Evolutionary conservation across 768 basidiomycete species (phyloP), one percentile per base, ranked within the genome.

Genomic region (Russula dissimulans): DNA sequence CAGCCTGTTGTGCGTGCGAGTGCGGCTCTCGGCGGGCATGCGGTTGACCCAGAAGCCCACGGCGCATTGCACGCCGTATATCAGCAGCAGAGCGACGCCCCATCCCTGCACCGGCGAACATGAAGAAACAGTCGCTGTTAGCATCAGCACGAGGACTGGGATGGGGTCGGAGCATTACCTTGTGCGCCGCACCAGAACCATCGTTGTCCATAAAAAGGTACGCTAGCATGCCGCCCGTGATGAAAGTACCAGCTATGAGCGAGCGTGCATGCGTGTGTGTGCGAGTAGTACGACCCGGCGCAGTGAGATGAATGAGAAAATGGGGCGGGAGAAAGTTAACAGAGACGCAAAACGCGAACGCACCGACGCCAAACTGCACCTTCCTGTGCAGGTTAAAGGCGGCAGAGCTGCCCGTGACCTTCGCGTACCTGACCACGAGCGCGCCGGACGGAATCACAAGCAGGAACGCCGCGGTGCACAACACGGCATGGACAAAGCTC

Each of bases 401-500:
- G 70, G 75, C 64, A 54, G 61, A 46, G 69, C 76, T 68, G 68
- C 82, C 76, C 67, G 71, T 42, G 69, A 71, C 29, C 74, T 79
- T 63, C 77, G 75, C 67, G 63, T 78, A 83, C 60, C 84, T 76
- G 31, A 80, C 79, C 45, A 82, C 70, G 62, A 86, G 71, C 11
- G 75, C 77, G n/a, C 85, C 84, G 34, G 80, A 59, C 4, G 84
- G 85, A 9, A 87, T 75, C 17, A 86, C 65, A 52, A 84, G 70
- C 50, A 85, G 70, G 67, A 83, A 83, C 1, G 81, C 84, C 38
- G 75, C 70, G 0, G 78, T 68, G 63, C 76, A 78, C 10, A 85
- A 71, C 41, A 81, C 69, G 26, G 77, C 85, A 69, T 87, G 85
- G 9, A 70, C 62, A 50, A 85, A 68, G 32, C 83, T 75, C 54